Base-by-base conservation (phyloP, 352 stramenopile genomes). In the Aphanomyces invadans region DNA sequence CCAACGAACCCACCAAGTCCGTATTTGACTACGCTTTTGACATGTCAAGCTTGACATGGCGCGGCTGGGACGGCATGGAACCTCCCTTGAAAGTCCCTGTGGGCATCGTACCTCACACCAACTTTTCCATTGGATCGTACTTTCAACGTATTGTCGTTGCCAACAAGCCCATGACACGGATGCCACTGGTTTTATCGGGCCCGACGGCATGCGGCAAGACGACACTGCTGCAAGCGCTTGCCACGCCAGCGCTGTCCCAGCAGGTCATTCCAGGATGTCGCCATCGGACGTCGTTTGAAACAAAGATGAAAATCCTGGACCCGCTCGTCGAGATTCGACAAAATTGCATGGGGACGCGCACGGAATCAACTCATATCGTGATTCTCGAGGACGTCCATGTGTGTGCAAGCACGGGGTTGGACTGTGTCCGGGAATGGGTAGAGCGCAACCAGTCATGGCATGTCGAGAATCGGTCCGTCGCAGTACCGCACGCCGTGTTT, bases 21-120 rank as follows among this genome's bases (percentile, higher is more conserved):
- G 42, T 67, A 4, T 67, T 67, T 57, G 60, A 67, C 38, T 67
- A 46, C 19, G 7, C n/a, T 36, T 67, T 67, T 25, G 49, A 67
- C 28, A 32, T 38, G 11, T 2, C 31, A 49, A 23, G 11, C 12
- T 36, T 17, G 17, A 28, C 17, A 11, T 67, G 60, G 59, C 10
- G n/a, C 3, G 19, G 23, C 19, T 65, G 59, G 59, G 29, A 38
- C 5, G 49, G 36, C 11, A 15, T 57, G 15, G 4, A 29, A 33
- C 25, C 49, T 2, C 19, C 25, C 21, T 57, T 33, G 21, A 39
- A 32, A 33, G 11, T 28, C 44, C 9, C 17, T 25, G 3, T 21
- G 15, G 26, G 32, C 53, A 38, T 46, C 28, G 15, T 45, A 9
- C 31, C 55, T 31, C 55, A 31, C 28, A 9, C 29, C 9, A 51